Evolutionary conservation across 306 rosid species (phyloP).

Genomic region (Medicago ruthenica): DNA sequence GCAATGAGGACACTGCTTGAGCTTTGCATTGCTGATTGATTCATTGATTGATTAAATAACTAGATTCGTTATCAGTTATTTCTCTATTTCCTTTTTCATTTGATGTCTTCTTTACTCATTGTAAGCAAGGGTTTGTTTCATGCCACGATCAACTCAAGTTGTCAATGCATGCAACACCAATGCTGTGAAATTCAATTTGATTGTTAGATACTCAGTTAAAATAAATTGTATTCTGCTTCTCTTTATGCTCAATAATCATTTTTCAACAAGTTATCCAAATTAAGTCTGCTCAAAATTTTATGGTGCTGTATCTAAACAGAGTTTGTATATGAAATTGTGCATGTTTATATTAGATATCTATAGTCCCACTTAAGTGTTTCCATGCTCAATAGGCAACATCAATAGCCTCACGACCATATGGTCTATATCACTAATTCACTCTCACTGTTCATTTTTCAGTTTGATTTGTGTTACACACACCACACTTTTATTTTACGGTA

Average conservation of each 20-base stretch:
- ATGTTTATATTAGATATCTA: too few species aligned
- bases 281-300: background rate
- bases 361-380: too few species aligned
- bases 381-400: too few species aligned
- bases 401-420: background rate
- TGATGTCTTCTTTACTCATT: background rate
- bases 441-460: background rate
- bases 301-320: background rate
- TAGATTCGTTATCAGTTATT: background rate
- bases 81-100: background rate
- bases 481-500: too few species aligned
- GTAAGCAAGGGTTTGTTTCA: conserved; percentile 17
- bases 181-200: conserved; percentile 31
- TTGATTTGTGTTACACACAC: too few species aligned
- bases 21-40: conserved; percentile 43
- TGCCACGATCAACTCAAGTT: conserved; percentile 39
- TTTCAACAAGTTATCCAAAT: background rate
- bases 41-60: background rate
- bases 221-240: conserved; percentile 1
- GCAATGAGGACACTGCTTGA: conserved; percentile 66
- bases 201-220: background rate
- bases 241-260: background rate
- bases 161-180: background rate
- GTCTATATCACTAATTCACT: too few species aligned
- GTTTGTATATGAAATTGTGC: conserved; percentile 1